phyloP scores from a whole-genome alignment of 345 rosid species.

The Populus tremula region DNA sequence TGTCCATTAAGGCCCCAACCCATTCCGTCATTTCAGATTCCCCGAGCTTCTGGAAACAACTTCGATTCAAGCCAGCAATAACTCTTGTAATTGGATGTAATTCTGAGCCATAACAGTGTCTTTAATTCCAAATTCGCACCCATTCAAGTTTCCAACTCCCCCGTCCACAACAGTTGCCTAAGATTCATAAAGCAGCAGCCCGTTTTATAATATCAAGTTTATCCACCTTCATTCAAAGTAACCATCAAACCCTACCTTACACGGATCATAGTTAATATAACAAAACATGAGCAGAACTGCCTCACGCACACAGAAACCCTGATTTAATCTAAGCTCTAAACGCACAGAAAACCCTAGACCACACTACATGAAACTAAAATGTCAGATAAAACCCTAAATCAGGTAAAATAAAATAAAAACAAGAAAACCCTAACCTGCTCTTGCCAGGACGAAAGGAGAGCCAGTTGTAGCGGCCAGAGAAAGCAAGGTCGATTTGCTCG shows the following conservation, averaged over 20 bases:
- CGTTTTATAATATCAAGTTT: not conserved
- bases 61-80: not conserved
- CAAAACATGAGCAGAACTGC: not conserved
- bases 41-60: no score
- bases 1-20: not conserved
- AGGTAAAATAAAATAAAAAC: not conserved
- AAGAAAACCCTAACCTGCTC: constrained; percentile 44
- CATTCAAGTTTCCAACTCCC: not conserved
- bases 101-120: not conserved
- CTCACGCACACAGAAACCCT: no score
- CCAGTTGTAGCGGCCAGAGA: constrained; percentile 64
- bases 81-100: not conserved
- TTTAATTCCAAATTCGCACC: not conserved
- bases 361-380: not conserved
- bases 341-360: not conserved
- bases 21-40: not conserved
- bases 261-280: not conserved
- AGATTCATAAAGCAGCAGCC: not conserved
- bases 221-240: not conserved
- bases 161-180: not conserved
- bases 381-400: not conserved
- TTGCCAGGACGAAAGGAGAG: constrained; percentile 58
- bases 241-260: not conserved
- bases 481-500: constrained; percentile 54
- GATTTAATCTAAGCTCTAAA: no score